Evolutionary conservation across 768 basidiomycete genomes (phyloP).

Genomic region (Mrakia frigida): DNA sequence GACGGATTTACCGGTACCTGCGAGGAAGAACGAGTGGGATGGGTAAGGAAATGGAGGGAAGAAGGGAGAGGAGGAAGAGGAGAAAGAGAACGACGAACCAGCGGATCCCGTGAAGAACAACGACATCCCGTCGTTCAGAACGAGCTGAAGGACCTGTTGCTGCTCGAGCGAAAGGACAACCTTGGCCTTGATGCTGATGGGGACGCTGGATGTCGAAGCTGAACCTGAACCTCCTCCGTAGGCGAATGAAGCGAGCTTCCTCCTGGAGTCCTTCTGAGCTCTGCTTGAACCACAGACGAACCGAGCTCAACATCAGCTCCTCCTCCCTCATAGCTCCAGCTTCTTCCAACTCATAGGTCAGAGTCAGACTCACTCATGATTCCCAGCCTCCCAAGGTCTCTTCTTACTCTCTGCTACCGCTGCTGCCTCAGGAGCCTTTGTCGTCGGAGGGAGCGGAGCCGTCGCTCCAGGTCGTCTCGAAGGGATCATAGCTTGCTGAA

Average conservation of each 20-base stretch:
- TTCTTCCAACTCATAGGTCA: neutral
- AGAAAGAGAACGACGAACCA: slow-evolving; percentile 25
- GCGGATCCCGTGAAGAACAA: slow-evolving; percentile 42
- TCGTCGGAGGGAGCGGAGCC: neutral
- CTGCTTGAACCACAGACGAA: neutral
- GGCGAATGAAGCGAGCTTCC: slow-evolving; percentile 12
- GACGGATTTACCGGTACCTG: slow-evolving; percentile 43
- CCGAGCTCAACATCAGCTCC: neutral
- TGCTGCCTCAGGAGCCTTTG: too few species aligned
- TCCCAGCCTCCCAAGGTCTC: slow-evolving; percentile 13
- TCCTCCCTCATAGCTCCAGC: neutral
- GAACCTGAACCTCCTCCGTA: neutral
- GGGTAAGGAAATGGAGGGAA: neutral
- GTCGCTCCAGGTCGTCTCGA: slow-evolving; percentile 3
- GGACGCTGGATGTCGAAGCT: neutral
- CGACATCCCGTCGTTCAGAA: slow-evolving; percentile 45
- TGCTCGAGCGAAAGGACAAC: slow-evolving; percentile 55
- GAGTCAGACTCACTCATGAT: neutral
- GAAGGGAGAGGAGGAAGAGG: neutral
- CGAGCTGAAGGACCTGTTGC: slow-evolving; percentile 70
- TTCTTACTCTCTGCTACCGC: neutral
- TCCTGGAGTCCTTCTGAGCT: slow-evolving; percentile 10
- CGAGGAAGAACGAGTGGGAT: neutral
- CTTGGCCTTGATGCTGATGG: slow-evolving; percentile 17
- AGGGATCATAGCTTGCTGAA: neutral